Evolutionary conservation across 108 stramenopile species (phyloP).

Genomic region (Fragilaria crotonensis): DNA sequence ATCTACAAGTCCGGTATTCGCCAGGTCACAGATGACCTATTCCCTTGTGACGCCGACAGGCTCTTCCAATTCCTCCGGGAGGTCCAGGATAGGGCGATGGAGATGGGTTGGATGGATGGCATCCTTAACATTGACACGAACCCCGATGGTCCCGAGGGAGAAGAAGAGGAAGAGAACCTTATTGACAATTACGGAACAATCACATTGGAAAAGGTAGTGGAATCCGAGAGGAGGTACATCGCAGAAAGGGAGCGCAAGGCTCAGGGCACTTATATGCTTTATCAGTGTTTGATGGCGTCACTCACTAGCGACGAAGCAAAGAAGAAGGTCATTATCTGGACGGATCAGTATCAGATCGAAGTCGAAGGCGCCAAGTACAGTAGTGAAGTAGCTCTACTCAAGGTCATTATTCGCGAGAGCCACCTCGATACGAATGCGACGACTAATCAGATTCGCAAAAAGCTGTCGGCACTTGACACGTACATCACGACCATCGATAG

Average conservation of each 20-base stretch:
- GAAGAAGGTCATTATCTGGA: not conserved
- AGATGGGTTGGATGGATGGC: not conserved
- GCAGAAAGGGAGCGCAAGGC: not conserved
- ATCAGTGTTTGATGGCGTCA: not conserved
- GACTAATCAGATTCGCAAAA: constrained; percentile 8
- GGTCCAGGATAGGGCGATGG: not conserved
- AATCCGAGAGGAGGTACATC: constrained; percentile 5
- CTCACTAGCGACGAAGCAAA: not conserved
- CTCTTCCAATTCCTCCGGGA: not conserved
- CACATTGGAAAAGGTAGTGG: not conserved
- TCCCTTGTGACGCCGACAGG: not conserved
- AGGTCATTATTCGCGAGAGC: constrained; percentile 13
- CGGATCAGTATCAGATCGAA: not conserved
- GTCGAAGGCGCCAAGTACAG: not conserved
- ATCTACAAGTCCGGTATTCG: not conserved
- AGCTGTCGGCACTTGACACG: constrained; percentile 12
- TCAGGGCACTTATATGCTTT: constrained; percentile 2
- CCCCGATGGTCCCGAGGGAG: not conserved
- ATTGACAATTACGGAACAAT: not conserved
- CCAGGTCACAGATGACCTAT: not conserved
- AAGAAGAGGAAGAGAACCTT: too few species aligned
- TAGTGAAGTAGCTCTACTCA: constrained; percentile 14
- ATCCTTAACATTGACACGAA: not conserved
- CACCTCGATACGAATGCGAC: too few species aligned
- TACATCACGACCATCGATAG: constrained; percentile 31